A percentile compares a stretch with the other conserved stretches of the same genome.
phyloP scores from a whole-genome alignment of 257 asterid genomes.

The Avicennia marina region DNA sequence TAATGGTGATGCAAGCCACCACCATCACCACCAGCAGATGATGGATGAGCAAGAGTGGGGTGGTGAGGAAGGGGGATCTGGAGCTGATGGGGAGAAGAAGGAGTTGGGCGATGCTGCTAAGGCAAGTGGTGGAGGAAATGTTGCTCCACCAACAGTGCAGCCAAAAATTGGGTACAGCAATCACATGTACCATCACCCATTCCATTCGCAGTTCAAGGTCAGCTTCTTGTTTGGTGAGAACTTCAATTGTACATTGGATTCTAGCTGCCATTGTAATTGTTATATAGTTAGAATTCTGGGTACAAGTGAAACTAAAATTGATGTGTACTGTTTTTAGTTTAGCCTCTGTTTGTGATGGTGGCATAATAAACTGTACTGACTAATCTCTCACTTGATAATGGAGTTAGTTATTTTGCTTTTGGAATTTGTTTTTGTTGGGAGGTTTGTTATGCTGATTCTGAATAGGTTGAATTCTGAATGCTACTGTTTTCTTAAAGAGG shows the following conservation, averaged over 20 bases:
- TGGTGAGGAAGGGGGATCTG: slow-evolving; percentile 54
- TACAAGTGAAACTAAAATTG: slow-evolving; percentile 25
- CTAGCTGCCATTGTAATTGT: slow-evolving; percentile 32
- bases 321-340: slow-evolving; percentile 20
- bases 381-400: slow-evolving; percentile 25
- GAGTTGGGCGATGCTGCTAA: slow-evolving; percentile 54
- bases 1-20: slow-evolving; percentile 55
- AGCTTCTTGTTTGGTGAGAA: slow-evolving; percentile 75
- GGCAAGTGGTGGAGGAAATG: slow-evolving; percentile 45
- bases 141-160: slow-evolving; percentile 33
- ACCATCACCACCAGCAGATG: slow-evolving; percentile 40
- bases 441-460: background rate
- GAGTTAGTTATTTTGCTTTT: slow-evolving; percentile 17
- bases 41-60: slow-evolving; percentile 75
- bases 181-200: slow-evolving; percentile 64
- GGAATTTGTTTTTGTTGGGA: slow-evolving; percentile 4
- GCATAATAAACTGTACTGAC: slow-evolving; percentile 39
- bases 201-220: slow-evolving; percentile 97
- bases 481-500: background rate
- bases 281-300: slow-evolving; percentile 31
- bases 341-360: slow-evolving; percentile 19
- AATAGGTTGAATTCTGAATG: slow-evolving; percentile 4
- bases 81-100: slow-evolving; percentile 71
- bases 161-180: slow-evolving; percentile 65
- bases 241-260: slow-evolving; percentile 47